A percentile compares a stretch with the other conserved stretches of the same genome.
These are phyloP conservation scores for Anthoceros angustus DNA, from an alignment of 225 moss, liverwort and hornwort genomes.

Conservation along the genomic window DNA sequence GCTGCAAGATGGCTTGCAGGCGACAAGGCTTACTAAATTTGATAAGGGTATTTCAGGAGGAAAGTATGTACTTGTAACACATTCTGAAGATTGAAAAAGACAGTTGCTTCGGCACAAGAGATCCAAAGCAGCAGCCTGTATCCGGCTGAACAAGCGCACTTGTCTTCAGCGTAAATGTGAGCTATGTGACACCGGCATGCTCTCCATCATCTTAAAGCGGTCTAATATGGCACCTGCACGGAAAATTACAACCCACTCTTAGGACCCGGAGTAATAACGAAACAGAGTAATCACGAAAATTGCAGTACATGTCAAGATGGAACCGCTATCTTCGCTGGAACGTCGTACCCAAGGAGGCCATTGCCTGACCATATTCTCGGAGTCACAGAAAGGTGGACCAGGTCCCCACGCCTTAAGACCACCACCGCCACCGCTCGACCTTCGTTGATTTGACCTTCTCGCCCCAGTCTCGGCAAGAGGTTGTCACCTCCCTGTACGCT, in stretches of 20 bases:
- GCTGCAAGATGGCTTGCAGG: constrained; percentile 57
- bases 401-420: constrained; percentile 61
- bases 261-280: not conserved
- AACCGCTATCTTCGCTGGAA: not conserved
- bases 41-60: not conserved
- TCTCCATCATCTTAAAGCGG: constrained; percentile 16
- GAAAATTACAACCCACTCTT: not conserved
- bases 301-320: not conserved
- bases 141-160: too few species aligned
- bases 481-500: constrained; percentile 59
- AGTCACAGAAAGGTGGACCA: constrained; percentile 45
- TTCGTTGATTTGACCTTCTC: constrained; percentile 63
- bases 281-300: not conserved
- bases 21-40: not conserved
- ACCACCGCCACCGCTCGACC: constrained; percentile 55
- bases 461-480: constrained; percentile 46
- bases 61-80: not conserved
- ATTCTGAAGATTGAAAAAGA: too few species aligned
- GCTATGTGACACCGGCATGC: not conserved
- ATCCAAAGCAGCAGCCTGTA: too few species aligned
- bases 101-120: too few species aligned
- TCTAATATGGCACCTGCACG: constrained; percentile 43
- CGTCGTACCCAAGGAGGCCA: constrained; percentile 71
- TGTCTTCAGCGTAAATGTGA: too few species aligned
- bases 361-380: constrained; percentile 80